phyloP scores from a whole-genome alignment of 176 grass and related monocot genomes.

The Avena atlantica region DNA sequence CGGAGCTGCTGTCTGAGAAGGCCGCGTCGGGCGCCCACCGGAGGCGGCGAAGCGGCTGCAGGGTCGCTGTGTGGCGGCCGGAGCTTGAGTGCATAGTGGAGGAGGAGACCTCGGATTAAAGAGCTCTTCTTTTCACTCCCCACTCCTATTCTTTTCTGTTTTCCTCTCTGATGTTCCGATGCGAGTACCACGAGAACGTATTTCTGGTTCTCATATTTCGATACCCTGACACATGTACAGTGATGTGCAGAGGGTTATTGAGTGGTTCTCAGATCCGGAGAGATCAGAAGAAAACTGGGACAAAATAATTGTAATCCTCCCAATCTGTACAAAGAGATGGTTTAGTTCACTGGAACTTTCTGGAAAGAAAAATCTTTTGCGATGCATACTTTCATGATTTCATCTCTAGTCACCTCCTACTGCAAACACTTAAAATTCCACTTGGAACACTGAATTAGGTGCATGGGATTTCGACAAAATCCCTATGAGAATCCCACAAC shows the following conservation, averaged over 20 bases:
- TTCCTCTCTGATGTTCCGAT: slow-evolving; percentile 51
- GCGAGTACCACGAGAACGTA: slow-evolving; percentile 46
- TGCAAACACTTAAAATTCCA: background rate
- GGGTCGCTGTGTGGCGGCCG: slow-evolving; percentile 78
- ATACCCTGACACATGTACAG: slow-evolving; percentile 43
- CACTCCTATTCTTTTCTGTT: slow-evolving; percentile 44
- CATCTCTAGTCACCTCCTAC: background rate
- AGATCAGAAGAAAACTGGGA: slow-evolving; percentile 34
- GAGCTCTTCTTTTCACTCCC: slow-evolving; percentile 21
- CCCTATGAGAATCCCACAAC: background rate
- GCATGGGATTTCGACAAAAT: background rate
- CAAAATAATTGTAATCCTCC: slow-evolving; percentile 37
- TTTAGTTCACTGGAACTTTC: slow-evolving; percentile 7
- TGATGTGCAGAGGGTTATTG: slow-evolving; percentile 37
- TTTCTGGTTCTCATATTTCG: slow-evolving; percentile 32
- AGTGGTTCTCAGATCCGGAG: slow-evolving; percentile 43
- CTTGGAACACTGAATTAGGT: background rate
- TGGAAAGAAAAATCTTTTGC: background rate
- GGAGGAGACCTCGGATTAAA: slow-evolving; percentile 62
- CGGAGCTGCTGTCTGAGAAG: slow-evolving; percentile 69
- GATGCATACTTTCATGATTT: background rate
- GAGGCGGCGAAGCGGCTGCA: slow-evolving; percentile 56
- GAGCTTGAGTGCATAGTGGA: slow-evolving; percentile 86
- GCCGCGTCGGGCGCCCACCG: slow-evolving; percentile 43
- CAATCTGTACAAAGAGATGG: slow-evolving; percentile 55